Evolutionary conservation across 2,329 filamentous ascomycete genomes (phyloP).

Genomic region (Fusarium euwallaceae): DNA sequence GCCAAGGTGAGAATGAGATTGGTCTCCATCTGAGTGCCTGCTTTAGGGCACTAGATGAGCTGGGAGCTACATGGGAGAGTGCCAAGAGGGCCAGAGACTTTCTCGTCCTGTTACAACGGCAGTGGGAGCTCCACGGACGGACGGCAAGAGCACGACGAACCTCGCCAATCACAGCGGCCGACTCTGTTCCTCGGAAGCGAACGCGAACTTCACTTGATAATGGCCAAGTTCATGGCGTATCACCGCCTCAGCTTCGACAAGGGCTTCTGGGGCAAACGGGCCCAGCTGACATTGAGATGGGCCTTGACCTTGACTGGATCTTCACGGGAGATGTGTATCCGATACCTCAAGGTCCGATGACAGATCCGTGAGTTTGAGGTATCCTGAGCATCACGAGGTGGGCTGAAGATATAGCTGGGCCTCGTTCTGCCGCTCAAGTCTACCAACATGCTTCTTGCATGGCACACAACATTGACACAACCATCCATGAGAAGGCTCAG

Average conservation of each 20-base stretch:
- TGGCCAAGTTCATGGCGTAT: conserved; percentile 5
- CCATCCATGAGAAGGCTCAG: not conserved
- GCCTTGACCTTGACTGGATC: conserved; percentile 37
- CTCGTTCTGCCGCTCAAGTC: not conserved
- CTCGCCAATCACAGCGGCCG: not conserved
- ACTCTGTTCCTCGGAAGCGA: conserved; percentile 30
- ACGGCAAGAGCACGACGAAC: conserved; percentile 13
- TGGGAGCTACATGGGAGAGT: conserved; percentile 41
- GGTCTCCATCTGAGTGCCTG: conserved; percentile 38
- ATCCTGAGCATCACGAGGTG: not conserved
- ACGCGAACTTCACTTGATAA: conserved; percentile 25
- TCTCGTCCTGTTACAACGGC: conserved; percentile 39
- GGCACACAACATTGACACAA: not conserved
- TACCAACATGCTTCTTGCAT: not conserved
- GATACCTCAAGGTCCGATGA: conserved; percentile 2
- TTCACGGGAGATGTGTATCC: conserved; percentile 32
- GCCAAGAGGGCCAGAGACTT: conserved; percentile 43
- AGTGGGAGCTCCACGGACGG: conserved; percentile 34
- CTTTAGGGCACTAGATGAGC: conserved; percentile 43
- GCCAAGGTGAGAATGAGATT: conserved; percentile 16
- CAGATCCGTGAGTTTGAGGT: not conserved
- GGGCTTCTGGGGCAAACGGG: conserved; percentile 14
- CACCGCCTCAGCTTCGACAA: conserved; percentile 15
- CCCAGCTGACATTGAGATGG: conserved; percentile 30
- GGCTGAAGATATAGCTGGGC: not conserved